Evolutionary conservation across 805 yeast genomes (phyloP).

Genomic region (Pichia exigua): DNA sequence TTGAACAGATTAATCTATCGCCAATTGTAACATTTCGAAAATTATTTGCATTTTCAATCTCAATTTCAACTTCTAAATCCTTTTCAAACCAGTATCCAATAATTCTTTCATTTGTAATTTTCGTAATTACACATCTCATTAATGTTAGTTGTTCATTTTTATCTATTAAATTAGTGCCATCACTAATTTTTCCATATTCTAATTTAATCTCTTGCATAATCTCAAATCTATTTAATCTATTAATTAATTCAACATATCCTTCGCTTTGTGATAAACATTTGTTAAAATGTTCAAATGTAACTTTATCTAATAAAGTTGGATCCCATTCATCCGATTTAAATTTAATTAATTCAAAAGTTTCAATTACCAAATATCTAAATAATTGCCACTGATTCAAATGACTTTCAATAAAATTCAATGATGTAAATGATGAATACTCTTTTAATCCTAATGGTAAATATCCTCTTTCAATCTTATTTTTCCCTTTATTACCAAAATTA

Average conservation of each 20-base stretch:
- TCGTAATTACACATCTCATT: conserved; percentile 39
- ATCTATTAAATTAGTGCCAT: conserved; percentile 6
- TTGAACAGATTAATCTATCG: conserved; percentile 37
- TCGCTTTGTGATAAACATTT: conserved; percentile 9
- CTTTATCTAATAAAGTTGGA: conserved; percentile 5
- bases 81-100: conserved; percentile 42
- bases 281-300: conserved; percentile 5
- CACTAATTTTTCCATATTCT: conserved; percentile 5
- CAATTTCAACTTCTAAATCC: conserved; percentile 39
- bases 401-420: conserved; percentile 19
- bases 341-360: conserved; percentile 2
- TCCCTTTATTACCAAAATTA: conserved; percentile 8
- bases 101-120: conserved; percentile 23
- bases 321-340: background rate
- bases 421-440: conserved; percentile 23
- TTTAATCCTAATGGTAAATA: conserved; percentile 18
- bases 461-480: conserved; percentile 6
- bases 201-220: background rate
- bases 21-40: conserved; percentile 28
- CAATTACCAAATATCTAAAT: conserved; percentile 22
- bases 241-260: conserved; percentile 17
- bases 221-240: conserved; percentile 12
- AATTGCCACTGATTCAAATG: conserved; percentile 26
- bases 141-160: conserved; percentile 12
- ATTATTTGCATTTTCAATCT: conserved; percentile 9